phyloP scores from a whole-genome alignment of 2,329 filamentous ascomycete species.

The Pyrenophora tritici-repentis region DNA sequence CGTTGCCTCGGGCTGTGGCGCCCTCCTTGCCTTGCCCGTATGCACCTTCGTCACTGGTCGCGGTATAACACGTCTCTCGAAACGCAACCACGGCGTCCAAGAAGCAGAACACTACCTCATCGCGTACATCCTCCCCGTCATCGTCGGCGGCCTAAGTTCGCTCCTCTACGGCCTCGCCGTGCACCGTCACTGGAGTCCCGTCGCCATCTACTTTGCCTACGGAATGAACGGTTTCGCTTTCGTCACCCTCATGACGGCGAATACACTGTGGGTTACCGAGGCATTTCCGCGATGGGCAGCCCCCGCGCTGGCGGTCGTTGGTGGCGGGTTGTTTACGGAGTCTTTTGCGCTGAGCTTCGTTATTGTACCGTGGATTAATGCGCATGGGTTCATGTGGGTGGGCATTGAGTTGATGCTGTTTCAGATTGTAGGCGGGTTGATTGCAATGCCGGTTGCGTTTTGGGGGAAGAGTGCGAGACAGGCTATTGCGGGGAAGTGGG shows the following conservation, averaged over 20 bases:
- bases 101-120: conserved; percentile 43
- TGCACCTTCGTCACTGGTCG: conserved; percentile 14
- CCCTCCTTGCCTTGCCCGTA: conserved; percentile 23
- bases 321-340: conserved; percentile 29
- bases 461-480: conserved; percentile 39
- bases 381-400: conserved; percentile 35
- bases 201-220: conserved; percentile 32
- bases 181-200: conserved; percentile 16
- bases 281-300: conserved; percentile 43
- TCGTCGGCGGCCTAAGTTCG: conserved; percentile 28
- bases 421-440: conserved; percentile 36
- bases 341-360: conserved; percentile 32
- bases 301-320: conserved; percentile 33
- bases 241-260: conserved; percentile 29
- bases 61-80: conserved; percentile 25
- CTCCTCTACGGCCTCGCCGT: conserved; percentile 35
- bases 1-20: conserved; percentile 23
- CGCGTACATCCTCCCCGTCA: conserved; percentile 32
- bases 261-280: conserved; percentile 40
- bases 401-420: conserved; percentile 45
- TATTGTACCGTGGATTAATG: conserved; percentile 29
- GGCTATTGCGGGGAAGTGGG: conserved; percentile 36
- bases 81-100: conserved; percentile 33
- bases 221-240: conserved; percentile 38
- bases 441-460: conserved; percentile 37